phyloP scores from a whole-genome alignment of 768 basidiomycete species.

The Mycena capillaripes region DNA sequence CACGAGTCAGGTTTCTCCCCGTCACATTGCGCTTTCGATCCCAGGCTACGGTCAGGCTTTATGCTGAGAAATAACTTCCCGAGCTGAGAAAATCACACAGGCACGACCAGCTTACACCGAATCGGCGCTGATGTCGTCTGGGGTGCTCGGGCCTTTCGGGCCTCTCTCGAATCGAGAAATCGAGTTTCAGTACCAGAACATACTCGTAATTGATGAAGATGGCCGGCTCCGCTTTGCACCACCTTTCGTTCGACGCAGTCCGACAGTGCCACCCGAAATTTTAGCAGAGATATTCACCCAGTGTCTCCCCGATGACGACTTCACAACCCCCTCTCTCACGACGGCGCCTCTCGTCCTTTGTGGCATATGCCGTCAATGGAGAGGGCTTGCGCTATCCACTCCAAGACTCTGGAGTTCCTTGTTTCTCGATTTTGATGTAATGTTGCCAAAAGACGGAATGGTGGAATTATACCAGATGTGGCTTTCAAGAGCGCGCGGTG shows the following conservation, averaged over 20 bases:
- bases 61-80: no score
- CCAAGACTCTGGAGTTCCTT: conserved; percentile 33
- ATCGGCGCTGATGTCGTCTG: background rate
- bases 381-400: conserved; percentile 22
- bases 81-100: no score
- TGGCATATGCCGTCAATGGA: conserved; percentile 29
- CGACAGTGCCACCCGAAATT: background rate
- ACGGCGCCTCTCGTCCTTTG: conserved; percentile 36
- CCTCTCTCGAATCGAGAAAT: background rate
- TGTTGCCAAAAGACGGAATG: background rate
- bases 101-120: no score
- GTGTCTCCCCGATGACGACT: conserved; percentile 29
- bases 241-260: background rate
- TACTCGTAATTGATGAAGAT: background rate
- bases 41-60: no score
- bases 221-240: background rate
- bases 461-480: background rate
- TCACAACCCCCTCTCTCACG: conserved; percentile 11
- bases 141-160: background rate
- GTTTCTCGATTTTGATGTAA: background rate
- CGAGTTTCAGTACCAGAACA: background rate
- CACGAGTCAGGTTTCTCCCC: no score
- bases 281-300: conserved; percentile 29
- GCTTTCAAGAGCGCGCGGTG: background rate
- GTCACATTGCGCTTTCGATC: no score